Base-by-base conservation (phyloP, 192 early-diverging fungal genomes). In the Spizellomyces sp. region DNA sequence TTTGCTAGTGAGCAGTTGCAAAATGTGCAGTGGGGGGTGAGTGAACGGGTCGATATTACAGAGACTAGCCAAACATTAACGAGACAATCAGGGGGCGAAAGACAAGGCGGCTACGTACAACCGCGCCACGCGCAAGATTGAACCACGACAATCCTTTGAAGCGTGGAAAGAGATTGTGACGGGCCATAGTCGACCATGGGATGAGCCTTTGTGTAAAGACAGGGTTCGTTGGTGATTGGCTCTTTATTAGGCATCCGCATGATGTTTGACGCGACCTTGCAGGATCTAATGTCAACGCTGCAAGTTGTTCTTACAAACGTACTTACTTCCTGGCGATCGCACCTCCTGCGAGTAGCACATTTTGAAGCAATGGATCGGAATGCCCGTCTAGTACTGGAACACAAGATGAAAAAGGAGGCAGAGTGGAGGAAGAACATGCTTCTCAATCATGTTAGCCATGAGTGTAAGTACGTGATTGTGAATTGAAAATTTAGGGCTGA, bases 351-450 rank as follows among this genome's bases (percentile, higher is more conserved):
- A 19, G 50, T 54, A 19, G 50, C 50, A 12, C 50, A 54, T 54
- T 54, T 54, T 54, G 50, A 54, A 54, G 50, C 50, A 2, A 54
- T 54, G 50, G 50, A 54, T 19, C 50, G 50, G 50, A 54, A 54
- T 19, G 50, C 50, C 17, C 50, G 50, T 2, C 50, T 54, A 19
- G 50, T 54, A n/a, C 17, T 54, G 50, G 50, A 54, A 54, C 50
- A 4, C 2, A 54, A 54, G 17, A 54, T 54, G 50, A 54, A 54
- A 19, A 54, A 54, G 50, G 50, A 54, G 50, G 50, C 50, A 19
- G 17, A n/a, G 12, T 54, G 50, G 50, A 12, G 50, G 14, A 54
- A 54, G 4, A 54, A 54, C 50, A 54, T 54, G 50, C 50, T 54
- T 12, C 50, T 54, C 14, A 54, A 54, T 54, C 50, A 54, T 54